These are phyloP conservation scores for Colletotrichum eleusines DNA, from an alignment of 2,329 filamentous ascomycete species.

Conservation along the genomic window DNA sequence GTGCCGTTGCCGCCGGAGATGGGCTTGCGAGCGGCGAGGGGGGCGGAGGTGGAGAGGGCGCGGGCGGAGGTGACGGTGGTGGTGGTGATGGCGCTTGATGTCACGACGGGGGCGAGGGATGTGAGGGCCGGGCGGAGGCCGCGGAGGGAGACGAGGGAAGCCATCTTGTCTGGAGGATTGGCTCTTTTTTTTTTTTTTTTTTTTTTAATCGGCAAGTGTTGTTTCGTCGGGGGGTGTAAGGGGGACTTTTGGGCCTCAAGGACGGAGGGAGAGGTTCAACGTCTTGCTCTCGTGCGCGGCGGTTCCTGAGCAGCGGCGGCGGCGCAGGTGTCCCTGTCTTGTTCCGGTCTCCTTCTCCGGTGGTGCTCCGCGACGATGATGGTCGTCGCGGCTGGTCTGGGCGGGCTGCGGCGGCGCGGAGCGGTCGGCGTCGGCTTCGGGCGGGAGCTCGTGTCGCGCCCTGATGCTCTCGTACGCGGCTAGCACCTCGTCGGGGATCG, in stretches of 20 bases:
- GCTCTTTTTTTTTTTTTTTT: not conserved
- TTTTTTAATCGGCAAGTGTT: not conserved
- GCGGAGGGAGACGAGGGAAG: constrained; percentile 44
- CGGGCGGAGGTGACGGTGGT: constrained; percentile 4
- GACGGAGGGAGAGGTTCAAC: not conserved
- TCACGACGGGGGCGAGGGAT: constrained; percentile 29
- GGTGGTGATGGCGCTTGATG: constrained; percentile 18
- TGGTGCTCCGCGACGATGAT: not conserved
- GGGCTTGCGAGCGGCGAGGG: constrained; percentile 43
- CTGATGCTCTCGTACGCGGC: not conserved
- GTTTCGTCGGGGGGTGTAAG: not conserved
- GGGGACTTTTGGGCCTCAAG: no score
- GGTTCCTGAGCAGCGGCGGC: not conserved
- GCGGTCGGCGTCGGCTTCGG: not conserved
- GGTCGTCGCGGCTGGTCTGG: not conserved
- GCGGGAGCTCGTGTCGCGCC: not conserved
- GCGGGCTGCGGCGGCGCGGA: not conserved
- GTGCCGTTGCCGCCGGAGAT: constrained; percentile 44
- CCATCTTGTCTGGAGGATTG: no score
- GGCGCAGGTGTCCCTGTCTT: not conserved
- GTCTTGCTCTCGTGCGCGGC: not conserved
- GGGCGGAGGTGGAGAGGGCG: constrained; percentile 48
- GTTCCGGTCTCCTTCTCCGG: not conserved
- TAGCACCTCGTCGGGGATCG: constrained; percentile 12
- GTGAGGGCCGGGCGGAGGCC: constrained; percentile 48